Percentiles rank a stretch among this genome's conserved stretches.
phyloP scores from a whole-genome alignment of 345 rosid genomes.

The Aquilaria sinensis region DNA sequence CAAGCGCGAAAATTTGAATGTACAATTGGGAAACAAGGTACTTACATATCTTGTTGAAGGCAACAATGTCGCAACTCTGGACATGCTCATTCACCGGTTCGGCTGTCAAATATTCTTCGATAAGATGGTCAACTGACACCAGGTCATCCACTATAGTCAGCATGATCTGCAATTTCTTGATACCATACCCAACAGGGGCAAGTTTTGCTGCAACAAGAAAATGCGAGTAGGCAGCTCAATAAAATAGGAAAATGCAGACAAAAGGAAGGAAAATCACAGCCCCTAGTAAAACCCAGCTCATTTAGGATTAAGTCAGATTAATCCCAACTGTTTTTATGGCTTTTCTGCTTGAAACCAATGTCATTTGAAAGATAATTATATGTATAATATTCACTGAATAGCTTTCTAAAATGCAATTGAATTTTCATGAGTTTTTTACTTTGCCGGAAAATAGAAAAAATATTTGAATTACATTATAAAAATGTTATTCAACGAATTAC shows the following conservation, averaged over 20 bases:
- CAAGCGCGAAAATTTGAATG: too few species aligned
- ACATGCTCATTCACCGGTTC: constrained; percentile 72
- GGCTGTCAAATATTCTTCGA: constrained; percentile 54
- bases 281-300: background rate
- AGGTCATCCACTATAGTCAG: constrained; percentile 75
- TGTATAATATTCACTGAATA: too few species aligned
- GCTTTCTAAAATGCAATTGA: too few species aligned
- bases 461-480: too few species aligned
- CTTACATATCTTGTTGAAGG: constrained; percentile 85
- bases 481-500: too few species aligned
- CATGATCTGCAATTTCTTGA: constrained; percentile 84
- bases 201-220: constrained; percentile 49
- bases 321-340: too few species aligned
- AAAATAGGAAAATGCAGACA: background rate
- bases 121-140: constrained; percentile 65
- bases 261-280: background rate
- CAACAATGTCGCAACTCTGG: constrained; percentile 86
- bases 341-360: too few species aligned
- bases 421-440: too few species aligned
- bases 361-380: too few species aligned
- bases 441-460: too few species aligned
- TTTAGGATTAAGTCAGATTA: background rate
- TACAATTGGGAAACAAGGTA: background rate
- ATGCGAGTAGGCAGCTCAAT: background rate
- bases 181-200: constrained; percentile 74